Conservation (phyloP, 192 early-diverging fungal genomes). For the Allomyces macrogynus region DNA sequence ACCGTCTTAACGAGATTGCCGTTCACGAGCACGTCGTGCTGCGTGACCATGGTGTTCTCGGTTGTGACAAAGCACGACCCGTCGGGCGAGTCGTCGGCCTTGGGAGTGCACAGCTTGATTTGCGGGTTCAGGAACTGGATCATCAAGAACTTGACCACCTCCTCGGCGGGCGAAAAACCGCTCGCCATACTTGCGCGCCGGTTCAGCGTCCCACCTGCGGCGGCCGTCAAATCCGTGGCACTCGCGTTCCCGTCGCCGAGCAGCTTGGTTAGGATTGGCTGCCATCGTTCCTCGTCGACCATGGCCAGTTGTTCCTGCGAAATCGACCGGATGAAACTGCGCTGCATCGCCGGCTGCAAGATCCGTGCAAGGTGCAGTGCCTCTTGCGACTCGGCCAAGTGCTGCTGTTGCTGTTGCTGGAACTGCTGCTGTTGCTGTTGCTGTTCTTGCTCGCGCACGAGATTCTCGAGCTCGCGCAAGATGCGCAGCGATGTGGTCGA, state of each 20-base stretch:
- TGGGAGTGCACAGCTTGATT: neutral
- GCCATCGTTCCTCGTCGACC: neutral
- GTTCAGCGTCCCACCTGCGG: neutral
- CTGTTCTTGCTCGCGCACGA: neutral
- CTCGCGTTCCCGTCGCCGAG: neutral
- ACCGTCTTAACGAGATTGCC: neutral
- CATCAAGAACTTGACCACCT: neutral
- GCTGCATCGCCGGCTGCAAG: neutral
- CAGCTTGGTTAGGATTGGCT: neutral
- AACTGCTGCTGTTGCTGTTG: no score
- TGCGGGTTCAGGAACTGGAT: neutral
- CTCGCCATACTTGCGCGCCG: neutral
- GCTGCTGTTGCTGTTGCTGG: no score
- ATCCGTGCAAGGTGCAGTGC: neutral
- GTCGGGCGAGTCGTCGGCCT: neutral
- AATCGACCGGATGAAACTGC: neutral
- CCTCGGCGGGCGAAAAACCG: neutral
- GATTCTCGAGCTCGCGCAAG: neutral
- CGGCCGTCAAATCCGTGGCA: neutral
- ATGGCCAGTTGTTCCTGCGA: neutral
- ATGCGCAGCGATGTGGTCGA: neutral
- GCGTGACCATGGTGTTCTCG: neutral
- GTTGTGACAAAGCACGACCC: neutral
- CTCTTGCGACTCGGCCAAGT: no score
- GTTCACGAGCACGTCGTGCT: neutral